Evolutionary conservation across 495 filamentous ascomycete species (phyloP).

Genomic region (Penicillium robsamsonii): DNA sequence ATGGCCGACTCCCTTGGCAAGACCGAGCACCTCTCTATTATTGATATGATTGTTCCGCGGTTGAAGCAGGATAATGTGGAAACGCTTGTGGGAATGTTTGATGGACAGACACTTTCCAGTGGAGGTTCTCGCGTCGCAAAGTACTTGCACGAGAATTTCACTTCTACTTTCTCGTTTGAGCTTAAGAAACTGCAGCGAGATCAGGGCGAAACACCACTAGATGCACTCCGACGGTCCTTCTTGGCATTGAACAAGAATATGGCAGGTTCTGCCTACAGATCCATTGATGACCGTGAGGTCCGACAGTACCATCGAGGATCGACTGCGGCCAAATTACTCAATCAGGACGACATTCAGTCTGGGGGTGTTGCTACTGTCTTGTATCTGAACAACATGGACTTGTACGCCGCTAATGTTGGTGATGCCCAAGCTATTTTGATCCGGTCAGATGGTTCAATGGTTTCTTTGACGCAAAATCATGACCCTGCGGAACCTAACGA

Average conservation of each 20-base stretch:
- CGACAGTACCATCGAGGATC: constrained; percentile 66
- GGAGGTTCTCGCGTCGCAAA: constrained; percentile 95
- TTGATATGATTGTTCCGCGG: constrained; percentile 92
- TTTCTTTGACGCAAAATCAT: constrained; percentile 83
- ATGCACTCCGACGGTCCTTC: constrained; percentile 85
- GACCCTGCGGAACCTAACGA: constrained; percentile 83
- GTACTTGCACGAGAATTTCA: constrained; percentile 92
- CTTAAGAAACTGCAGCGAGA: constrained; percentile 57
- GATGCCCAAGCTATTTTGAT: constrained; percentile 94
- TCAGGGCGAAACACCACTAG: constrained; percentile 65
- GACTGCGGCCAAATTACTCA: constrained; percentile 66
- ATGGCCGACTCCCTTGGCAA: constrained; percentile 97
- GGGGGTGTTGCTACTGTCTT: constrained; percentile 91
- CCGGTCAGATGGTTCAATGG: constrained; percentile 75
- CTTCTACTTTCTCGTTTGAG: constrained; percentile 76
- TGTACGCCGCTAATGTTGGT: constrained; percentile 93
- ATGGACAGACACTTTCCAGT: constrained; percentile 79
- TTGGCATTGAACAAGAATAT: constrained; percentile 90
- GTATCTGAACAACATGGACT: constrained; percentile 82
- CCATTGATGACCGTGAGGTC: constrained; percentile 68
- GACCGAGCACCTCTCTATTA: constrained; percentile 93
- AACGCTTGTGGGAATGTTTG: constrained; percentile 89
- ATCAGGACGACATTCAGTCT: constrained; percentile 80
- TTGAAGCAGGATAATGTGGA: constrained; percentile 90
- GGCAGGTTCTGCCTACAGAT: constrained; percentile 78